Evolutionary conservation across 768 basidiomycete genomes (phyloP), one percentile per base, ranked within the genome.

Genomic region (Favolaschia claudopus): DNA sequence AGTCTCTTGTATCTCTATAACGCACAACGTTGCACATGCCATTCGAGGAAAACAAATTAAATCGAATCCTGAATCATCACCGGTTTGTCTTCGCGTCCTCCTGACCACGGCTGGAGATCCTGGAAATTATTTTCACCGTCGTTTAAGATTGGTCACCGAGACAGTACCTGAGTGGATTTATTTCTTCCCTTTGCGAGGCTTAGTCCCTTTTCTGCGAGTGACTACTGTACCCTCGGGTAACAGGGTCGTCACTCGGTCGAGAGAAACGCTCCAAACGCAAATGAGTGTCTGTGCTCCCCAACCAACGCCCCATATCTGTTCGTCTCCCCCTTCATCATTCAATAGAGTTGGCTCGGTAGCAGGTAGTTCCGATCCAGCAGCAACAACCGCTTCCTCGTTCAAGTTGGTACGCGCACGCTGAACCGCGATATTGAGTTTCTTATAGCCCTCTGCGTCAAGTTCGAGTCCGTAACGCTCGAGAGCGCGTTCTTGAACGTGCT

Each of bases 141-240:
- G n/a, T n/a, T n/a, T n/a, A 14, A 48, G 17, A 20, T 51, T 27
- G 17, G 14, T 7, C 29, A 40, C 17, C 54, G 6, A 13, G 31
- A 20, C 22, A 12, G 20, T 25, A 27, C 28, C n/a, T n/a, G n/a
- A n/a, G n/a, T n/a, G n/a, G n/a, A n/a, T 27, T 37, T 25, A 59
- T 40, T 58, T 63, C 52, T 63, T 58, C 42, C 45, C 51, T 40
- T 55, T 64, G 13, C 54, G 32, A 29, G 1, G 19, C 38, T 57
- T 53, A 5, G 48, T 56, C 5, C 62, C 58, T 27, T 64, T 64
- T 19, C 58, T 55, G 12, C 62, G 52, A 3, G 62, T 60, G 8
- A 64, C 54, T 2, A 55, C 54, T 7, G 58, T 64, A 1, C 62
- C 62, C 43, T 64, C 62, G 7, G 62, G 62, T n/a, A 64, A 48